Conservation (phyloP, 1,284 basidiomycete genomes). For the Irpex lacteus region DNA sequence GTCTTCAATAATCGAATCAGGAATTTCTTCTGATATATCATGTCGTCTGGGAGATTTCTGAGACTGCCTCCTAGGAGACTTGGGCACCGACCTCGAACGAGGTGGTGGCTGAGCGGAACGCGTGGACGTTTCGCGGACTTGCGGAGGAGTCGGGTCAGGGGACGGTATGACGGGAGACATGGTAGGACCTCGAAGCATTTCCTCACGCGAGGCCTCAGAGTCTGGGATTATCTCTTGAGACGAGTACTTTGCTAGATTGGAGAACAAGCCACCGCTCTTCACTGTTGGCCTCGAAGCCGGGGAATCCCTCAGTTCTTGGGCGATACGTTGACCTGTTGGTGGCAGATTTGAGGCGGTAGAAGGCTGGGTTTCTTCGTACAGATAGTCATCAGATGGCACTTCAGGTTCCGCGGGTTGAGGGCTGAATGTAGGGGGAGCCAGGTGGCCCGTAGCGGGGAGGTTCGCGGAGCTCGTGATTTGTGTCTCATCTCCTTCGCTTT, state of each 20-base stretch:
- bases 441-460: constrained; percentile 2
- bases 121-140: neutral
- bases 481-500: constrained; percentile 6
- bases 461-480: constrained; percentile 6
- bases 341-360: constrained; percentile 7
- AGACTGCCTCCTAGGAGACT: neutral
- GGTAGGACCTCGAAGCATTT: neutral
- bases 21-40: neutral
- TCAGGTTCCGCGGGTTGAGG: neutral
- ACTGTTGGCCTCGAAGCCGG: constrained; percentile 7
- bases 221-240: constrained; percentile 26
- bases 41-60: neutral
- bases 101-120: neutral
- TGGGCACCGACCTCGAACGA: constrained; percentile 1
- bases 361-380: constrained; percentile 8
- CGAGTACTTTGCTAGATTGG: neutral
- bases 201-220: constrained; percentile 22
- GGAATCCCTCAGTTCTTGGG: neutral
- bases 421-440: neutral
- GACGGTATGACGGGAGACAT: constrained; percentile 1
- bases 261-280: constrained; percentile 2
- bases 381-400: neutral
- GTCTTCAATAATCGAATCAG: neutral
- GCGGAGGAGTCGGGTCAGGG: neutral
- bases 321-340: neutral